Evolutionary conservation across 1,284 basidiomycete species (phyloP).

Genomic region (Limonomyces culmigenus): DNA sequence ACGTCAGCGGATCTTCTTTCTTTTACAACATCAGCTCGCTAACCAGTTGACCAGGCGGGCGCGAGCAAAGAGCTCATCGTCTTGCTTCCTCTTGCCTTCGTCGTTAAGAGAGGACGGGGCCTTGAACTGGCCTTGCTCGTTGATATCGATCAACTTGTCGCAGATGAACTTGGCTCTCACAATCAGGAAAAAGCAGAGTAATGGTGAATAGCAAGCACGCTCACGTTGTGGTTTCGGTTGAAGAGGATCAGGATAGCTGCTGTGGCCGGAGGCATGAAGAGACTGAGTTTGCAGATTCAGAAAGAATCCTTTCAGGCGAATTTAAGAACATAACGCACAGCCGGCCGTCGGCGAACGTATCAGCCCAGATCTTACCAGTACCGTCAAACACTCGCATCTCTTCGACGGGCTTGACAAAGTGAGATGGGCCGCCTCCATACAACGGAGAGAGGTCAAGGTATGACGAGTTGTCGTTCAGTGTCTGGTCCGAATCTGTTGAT

Average conservation of each 20-base stretch:
- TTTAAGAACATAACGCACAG: too few species aligned
- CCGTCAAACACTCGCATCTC: conserved; percentile 45
- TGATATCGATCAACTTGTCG: conserved; percentile 48
- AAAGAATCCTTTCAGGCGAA: too few species aligned
- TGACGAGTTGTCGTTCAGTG: conserved; percentile 50
- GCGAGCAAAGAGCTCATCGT: conserved; percentile 63
- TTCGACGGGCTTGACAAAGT: not conserved
- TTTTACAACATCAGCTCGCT: not conserved
- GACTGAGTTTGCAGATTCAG: too few species aligned
- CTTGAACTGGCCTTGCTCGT: conserved; percentile 35
- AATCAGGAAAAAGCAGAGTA: conserved; percentile 4
- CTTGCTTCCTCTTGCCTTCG: conserved; percentile 25
- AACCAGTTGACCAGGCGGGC: conserved; percentile 48
- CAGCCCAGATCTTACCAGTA: conserved; percentile 44
- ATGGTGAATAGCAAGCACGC: conserved; percentile 9
- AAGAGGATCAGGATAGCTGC: conserved; percentile 56
- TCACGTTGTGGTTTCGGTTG: conserved; percentile 58
- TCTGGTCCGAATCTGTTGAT: conserved; percentile 26
- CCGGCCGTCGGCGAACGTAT: conserved; percentile 52
- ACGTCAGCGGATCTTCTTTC: not conserved
- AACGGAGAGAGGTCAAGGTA: conserved; percentile 68
- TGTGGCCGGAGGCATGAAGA: conserved; percentile 59
- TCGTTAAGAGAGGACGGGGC: conserved; percentile 16
- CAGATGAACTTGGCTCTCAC: conserved; percentile 48
- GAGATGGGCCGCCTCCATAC: conserved; percentile 36